Evolutionary conservation across 306 rosid genomes (phyloP).

Genomic region (Dicorynia guianensis): DNA sequence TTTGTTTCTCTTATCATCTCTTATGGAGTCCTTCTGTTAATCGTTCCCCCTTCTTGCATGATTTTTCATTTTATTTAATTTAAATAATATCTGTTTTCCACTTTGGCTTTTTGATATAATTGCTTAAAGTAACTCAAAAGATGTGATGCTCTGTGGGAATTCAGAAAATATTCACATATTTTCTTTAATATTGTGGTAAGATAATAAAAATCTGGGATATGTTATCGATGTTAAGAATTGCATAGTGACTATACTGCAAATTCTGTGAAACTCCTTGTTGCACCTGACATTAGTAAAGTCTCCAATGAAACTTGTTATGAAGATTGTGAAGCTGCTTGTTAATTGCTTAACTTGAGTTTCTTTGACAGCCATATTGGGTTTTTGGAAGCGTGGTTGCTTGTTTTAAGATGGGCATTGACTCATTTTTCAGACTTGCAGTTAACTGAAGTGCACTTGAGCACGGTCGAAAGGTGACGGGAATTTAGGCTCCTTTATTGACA

Average conservation of each 20-base stretch:
- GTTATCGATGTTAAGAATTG: too few relatives aligned
- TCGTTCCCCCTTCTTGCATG: background rate
- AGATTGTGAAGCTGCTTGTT: constrained; percentile 5
- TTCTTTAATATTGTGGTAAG: too few relatives aligned
- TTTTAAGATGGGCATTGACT: constrained; percentile 5
- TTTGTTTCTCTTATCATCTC: background rate
- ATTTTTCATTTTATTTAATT: too few relatives aligned
- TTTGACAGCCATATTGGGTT: background rate
- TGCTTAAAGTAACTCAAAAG: background rate
- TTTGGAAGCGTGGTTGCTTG: background rate
- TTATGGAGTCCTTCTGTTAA: background rate
- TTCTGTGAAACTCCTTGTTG: too few relatives aligned
- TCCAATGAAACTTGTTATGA: background rate
- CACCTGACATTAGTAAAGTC: background rate
- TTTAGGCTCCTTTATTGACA: background rate
- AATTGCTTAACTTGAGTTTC: constrained; percentile 10
- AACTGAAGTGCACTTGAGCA: background rate
- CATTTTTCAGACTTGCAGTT: background rate
- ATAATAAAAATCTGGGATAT: too few relatives aligned
- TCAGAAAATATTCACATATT: background rate
- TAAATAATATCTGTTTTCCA: too few relatives aligned
- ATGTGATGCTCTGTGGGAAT: background rate
- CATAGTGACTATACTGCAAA: too few relatives aligned
- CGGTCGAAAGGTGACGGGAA: background rate
- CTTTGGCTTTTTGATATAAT: too few relatives aligned